These are phyloP conservation scores for Pigoraptor vietnamica DNA, from an alignment of 78 protist genomes.

Conservation along the genomic window DNA sequence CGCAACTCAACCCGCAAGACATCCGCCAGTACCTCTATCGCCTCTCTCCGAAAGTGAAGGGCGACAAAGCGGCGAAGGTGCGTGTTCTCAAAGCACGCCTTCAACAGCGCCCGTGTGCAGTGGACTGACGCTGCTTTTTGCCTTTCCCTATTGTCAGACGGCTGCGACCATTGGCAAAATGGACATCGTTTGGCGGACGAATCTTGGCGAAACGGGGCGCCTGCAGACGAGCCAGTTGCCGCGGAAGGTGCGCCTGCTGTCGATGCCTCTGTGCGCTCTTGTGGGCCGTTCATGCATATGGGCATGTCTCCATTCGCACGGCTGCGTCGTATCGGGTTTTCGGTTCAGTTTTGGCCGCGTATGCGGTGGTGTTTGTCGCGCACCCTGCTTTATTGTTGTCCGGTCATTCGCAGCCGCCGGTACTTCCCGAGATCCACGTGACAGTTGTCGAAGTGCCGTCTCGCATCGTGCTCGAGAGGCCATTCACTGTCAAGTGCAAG, in stretches of 20 bases:
- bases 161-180: conserved; percentile 11
- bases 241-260: background rate
- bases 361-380: background rate
- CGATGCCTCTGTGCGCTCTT: no score
- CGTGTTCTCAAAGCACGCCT: background rate
- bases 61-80: background rate
- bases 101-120: background rate
- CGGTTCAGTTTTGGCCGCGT: background rate
- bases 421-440: background rate
- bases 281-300: no score
- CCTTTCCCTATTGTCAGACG: background rate
- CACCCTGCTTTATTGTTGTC: background rate
- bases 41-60: background rate
- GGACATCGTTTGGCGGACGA: conserved; percentile 13
- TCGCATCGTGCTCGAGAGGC: background rate
- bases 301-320: background rate
- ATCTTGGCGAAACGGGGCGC: conserved; percentile 16
- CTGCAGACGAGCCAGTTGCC: conserved; percentile 34
- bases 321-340: background rate
- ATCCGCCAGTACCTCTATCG: conserved; percentile 19
- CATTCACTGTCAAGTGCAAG: background rate
- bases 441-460: background rate
- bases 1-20: conserved; percentile 8
- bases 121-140: background rate
- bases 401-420: background rate